Percentiles rank a stretch among this genome's conserved stretches.
phyloP scores from a whole-genome alignment of 2,329 filamentous ascomycete species.

The Elsinoe necatrix region DNA sequence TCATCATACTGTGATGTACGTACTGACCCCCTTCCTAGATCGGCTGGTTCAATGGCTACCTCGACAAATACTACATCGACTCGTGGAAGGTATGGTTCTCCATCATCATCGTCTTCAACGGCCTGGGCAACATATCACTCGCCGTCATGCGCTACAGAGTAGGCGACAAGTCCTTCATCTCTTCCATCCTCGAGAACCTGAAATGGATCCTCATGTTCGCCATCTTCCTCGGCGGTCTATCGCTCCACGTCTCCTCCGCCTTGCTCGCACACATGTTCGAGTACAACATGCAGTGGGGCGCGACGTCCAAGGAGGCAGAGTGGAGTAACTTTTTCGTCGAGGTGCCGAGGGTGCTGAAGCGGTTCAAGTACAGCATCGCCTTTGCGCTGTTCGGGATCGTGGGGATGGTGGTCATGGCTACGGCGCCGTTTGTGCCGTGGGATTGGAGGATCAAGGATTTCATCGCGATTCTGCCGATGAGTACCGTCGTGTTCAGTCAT shows the following conservation, averaged over 20 bases:
- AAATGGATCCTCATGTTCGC: slow-evolving; percentile 57
- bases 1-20: neutral
- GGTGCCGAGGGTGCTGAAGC: slow-evolving; percentile 66
- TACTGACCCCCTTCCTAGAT: neutral
- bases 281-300: slow-evolving; percentile 78
- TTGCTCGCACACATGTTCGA: slow-evolving; percentile 75
- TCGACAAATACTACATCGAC: slow-evolving; percentile 59
- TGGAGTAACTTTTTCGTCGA: slow-evolving; percentile 80
- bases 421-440: slow-evolving; percentile 55
- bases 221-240: slow-evolving; percentile 75
- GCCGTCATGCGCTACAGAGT: slow-evolving; percentile 57
- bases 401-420: slow-evolving; percentile 57
- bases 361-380: slow-evolving; percentile 66
- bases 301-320: slow-evolving; percentile 74
- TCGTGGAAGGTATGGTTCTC: slow-evolving; percentile 56
- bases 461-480: slow-evolving; percentile 68
- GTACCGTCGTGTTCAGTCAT: slow-evolving; percentile 60
- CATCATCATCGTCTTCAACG: slow-evolving; percentile 57
- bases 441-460: slow-evolving; percentile 40
- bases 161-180: slow-evolving; percentile 45
- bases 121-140: slow-evolving; percentile 52
- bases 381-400: slow-evolving; percentile 52
- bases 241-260: slow-evolving; percentile 71
- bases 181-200: slow-evolving; percentile 47
- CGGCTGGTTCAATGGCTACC: slow-evolving; percentile 48